Base-by-base conservation (phyloP, 2,329 filamentous ascomycete species). In the Neonectria neomacrospora region DNA sequence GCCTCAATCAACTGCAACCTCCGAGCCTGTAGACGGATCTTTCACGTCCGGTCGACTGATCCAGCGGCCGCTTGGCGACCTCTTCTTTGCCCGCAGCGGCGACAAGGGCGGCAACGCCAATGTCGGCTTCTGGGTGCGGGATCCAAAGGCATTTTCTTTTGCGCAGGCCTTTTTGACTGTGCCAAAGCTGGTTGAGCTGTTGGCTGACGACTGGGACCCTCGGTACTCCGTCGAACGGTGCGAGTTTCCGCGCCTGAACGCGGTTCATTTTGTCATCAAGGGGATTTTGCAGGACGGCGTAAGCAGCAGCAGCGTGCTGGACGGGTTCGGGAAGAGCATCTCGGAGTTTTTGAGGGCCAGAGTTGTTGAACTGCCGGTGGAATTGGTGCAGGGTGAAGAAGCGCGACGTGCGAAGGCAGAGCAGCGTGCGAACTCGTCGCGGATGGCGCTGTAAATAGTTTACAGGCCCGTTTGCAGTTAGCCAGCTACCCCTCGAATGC, bases 311-410 rank as follows among this genome's bases (percentile, higher is more conserved):
- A 79, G 76, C 34, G 71, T 80, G 23, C 61, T 86, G 20, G 84
- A 86, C 72, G 77, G 78, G 2, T 80, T 86, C 67, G 85, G 80
- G 2, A 86, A 86, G 70, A 82, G 83, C 0, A 80, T 86, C 68
- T 82, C 78, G 14, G 84, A 86, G 74, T 86, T 81, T 71, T 68
- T 85, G 34, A 71, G 75, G 18, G 71, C 68, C 9, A 72, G 73
- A 28, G 51, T 71, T 11, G 73, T 76, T 18, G 73, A 73, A n/a
- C 20, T 78, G 44, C 76, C 76, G 0, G 28, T 22, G 10, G 65
- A 67, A 8, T 64, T 76, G 44, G 65, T 74, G 1, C 30, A 66
- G 20, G 52, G 23, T 3, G 74, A 76, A 52, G 59, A 71, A 5
- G 37, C 57, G 41, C 47, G 69, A 20, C 63, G 70, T 16, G 51